Base-by-base conservation (phyloP, 78 protist species). In the Dictyostelium firmibasis region DNA sequence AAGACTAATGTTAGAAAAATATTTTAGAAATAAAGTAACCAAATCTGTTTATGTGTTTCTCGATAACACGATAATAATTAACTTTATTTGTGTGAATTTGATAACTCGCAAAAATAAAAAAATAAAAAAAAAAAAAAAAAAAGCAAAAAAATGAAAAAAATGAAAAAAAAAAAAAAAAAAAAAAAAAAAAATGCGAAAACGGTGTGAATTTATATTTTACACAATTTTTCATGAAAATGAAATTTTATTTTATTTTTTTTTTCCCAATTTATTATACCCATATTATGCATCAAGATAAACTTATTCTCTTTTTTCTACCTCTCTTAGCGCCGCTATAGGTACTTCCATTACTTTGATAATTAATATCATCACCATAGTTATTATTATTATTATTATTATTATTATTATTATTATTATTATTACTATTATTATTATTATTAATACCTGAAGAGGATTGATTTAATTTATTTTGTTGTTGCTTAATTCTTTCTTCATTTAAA, bases 401-500 rank as follows among this genome's bases (percentile, higher is more conserved):
- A 31, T 69, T 29, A 69, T 27, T 69, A 69, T 29, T 9, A 69
- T 64, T 25, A 64, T n/a, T n/a, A 64, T 64, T 64, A n/a, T 25
- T 64, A 64, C 2, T 25, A 64, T 64, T 64, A n/a, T 64, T 64
- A 64, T n/a, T 64, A 64, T 64, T 64, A 72, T 31, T 20, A 33
- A 11, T 72, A 23, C 16, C 10, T 20, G 82, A 76, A n/a, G n/a
- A 8, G n/a, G n/a, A n/a, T 81, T 29, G 44, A 25, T 69, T 29
- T 69, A 69, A 69, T 27, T 25, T 29, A 25, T 8, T 25, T 81
- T 38, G 82, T 76, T 70, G 60, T 78, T 81, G 86, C 20, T 33
- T n/a, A 27, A 76, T 36, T 38, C 36, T 33, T 79, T 86, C 92
- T 35, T 86, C 92, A 41, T 35, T 57, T 35, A 87, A 67, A 44